These are phyloP conservation scores for Candida boidinii DNA, from an alignment of 805 yeast genomes.

Conservation along the genomic window DNA sequence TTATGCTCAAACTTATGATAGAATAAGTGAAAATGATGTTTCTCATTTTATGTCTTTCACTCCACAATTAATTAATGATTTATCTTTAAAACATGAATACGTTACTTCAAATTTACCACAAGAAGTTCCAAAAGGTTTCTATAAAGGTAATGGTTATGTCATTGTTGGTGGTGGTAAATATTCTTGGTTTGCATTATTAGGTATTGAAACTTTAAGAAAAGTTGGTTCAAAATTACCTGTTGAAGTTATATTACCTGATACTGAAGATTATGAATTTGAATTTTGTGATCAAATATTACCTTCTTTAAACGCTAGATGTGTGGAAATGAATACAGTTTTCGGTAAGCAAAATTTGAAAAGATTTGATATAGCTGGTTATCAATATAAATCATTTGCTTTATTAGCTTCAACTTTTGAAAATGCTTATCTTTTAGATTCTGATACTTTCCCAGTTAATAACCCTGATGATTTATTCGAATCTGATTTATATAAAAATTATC, in stretches of 20 bases:
- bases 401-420: constrained; percentile 67
- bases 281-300: constrained; percentile 62
- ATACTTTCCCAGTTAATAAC: constrained; percentile 59
- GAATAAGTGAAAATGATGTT: constrained; percentile 19
- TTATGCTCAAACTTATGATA: constrained; percentile 17
- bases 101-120: constrained; percentile 22
- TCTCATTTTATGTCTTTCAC: constrained; percentile 20
- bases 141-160: constrained; percentile 41
- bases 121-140: constrained; percentile 16
- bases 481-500: constrained; percentile 44
- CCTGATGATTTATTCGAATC: constrained; percentile 52
- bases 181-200: constrained; percentile 61
- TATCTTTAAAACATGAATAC: constrained; percentile 23
- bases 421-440: constrained; percentile 67
- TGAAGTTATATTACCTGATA: constrained; percentile 71
- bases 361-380: constrained; percentile 54
- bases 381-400: constrained; percentile 61
- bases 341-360: constrained; percentile 42
- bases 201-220: constrained; percentile 57
- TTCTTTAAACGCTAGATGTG: constrained; percentile 54
- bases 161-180: constrained; percentile 78
- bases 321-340: constrained; percentile 51
- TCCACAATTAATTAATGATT: constrained; percentile 22
- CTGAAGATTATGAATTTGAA: constrained; percentile 62
- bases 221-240: constrained; percentile 66